Conservation (phyloP, 768 basidiomycete genomes). For the Amanita rubescens region DNA sequence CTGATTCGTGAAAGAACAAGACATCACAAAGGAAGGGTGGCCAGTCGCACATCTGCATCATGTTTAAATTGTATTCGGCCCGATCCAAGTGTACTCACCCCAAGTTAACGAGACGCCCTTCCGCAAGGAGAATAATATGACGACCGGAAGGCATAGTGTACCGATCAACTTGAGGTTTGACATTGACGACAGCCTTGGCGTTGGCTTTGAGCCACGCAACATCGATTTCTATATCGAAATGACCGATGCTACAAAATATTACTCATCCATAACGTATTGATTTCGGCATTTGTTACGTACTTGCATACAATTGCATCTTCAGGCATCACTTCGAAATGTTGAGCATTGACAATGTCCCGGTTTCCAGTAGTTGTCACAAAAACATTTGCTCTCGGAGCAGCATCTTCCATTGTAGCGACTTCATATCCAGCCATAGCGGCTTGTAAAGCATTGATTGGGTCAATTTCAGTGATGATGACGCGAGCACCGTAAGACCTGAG, state of each 20-base stretch:
- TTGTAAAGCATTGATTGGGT: conserved; percentile 99
- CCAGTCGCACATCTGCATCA: conserved; percentile 81
- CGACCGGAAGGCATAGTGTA: conserved; percentile 89
- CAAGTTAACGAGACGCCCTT: conserved; percentile 98
- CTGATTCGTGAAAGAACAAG: conserved; percentile 99
- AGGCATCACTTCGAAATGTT: conserved; percentile 91
- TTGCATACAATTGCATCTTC: conserved; percentile 99
- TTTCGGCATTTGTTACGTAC: conserved; percentile 45
- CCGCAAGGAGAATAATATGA: conserved; percentile 95
- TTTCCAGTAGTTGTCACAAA: conserved; percentile 99
- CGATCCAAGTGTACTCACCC: conserved; percentile 45
- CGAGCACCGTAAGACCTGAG: conserved; percentile 96
- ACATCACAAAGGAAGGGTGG: conserved; percentile 99
- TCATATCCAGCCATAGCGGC: conserved; percentile 99
- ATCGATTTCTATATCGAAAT: conserved; percentile 89
- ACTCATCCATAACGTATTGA: background rate
- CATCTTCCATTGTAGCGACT: conserved; percentile 98
- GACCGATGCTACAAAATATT: conserved; percentile 53
- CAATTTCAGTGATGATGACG: conserved; percentile 95
- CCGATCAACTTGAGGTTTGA: conserved; percentile 99
- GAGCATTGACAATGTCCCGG: conserved; percentile 90
- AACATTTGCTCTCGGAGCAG: conserved; percentile 80
- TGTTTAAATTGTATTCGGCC: conserved; percentile 4
- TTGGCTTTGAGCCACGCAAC: conserved; percentile 98
- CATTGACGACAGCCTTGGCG: conserved; percentile 73